These are phyloP conservation scores for Aspergillus sclerotiicarbonarius DNA, from an alignment of 495 filamentous ascomycete genomes.

Conservation along the genomic window DNA sequence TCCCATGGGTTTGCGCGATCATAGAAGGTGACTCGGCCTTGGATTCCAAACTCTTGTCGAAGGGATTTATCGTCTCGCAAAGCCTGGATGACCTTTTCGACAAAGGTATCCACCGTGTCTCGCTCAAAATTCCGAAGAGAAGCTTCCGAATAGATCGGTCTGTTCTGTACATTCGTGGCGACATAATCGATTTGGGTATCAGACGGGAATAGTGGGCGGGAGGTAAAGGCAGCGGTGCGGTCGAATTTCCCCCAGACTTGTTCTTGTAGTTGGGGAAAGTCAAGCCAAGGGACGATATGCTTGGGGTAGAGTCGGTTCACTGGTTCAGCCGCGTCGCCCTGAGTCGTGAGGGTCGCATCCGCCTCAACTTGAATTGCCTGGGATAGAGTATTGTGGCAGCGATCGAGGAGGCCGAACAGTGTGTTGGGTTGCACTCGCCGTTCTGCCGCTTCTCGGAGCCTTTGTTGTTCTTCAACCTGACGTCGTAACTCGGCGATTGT, in stretches of 20 bases:
- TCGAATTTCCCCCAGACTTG: slow-evolving; percentile 24
- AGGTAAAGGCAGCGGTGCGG: slow-evolving; percentile 17
- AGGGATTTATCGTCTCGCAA: slow-evolving; percentile 24
- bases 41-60: slow-evolving; percentile 21
- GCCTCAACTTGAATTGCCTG: slow-evolving; percentile 27
- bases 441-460: slow-evolving; percentile 15
- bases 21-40: slow-evolving; percentile 25
- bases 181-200: slow-evolving; percentile 23
- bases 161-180: slow-evolving; percentile 22
- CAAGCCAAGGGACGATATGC: slow-evolving; percentile 24
- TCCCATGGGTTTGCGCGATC: slow-evolving; percentile 24
- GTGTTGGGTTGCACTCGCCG: slow-evolving; percentile 20
- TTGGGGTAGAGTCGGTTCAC: slow-evolving; percentile 26
- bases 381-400: slow-evolving; percentile 25
- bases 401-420: slow-evolving; percentile 25
- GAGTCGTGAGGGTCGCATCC: slow-evolving; percentile 25
- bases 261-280: slow-evolving; percentile 26
- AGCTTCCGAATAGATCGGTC: slow-evolving; percentile 27
- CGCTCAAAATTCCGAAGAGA: slow-evolving; percentile 27
- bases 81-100: slow-evolving; percentile 22
- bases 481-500: slow-evolving; percentile 25
- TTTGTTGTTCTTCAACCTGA: slow-evolving; percentile 20
- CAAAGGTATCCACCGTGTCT: slow-evolving; percentile 28
- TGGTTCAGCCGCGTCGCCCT: slow-evolving; percentile 22
- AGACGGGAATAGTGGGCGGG: slow-evolving; percentile 17